Conservation (phyloP, 176 grass and related monocot genomes). For the Rhynchospora pubera region DNA sequence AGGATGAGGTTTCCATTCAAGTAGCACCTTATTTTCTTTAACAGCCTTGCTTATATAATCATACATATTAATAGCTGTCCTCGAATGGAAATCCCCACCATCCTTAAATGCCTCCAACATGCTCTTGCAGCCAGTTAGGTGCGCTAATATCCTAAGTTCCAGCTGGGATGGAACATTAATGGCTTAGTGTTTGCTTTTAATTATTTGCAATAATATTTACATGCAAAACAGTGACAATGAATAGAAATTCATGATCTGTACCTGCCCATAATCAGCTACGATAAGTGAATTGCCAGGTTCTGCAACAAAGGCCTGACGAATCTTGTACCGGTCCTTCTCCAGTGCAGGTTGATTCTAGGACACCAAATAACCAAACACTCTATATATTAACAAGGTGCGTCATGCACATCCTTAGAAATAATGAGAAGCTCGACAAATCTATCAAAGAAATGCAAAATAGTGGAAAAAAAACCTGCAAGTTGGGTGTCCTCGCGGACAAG, state of each 20-base stretch:
- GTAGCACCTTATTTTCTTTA: conserved; percentile 69
- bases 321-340: conserved; percentile 95
- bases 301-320: conserved; percentile 91
- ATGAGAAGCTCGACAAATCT: background rate
- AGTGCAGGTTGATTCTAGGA: conserved; percentile 89
- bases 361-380: conserved; percentile 15
- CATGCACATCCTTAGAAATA: background rate
- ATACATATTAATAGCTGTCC: conserved; percentile 97
- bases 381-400: conserved; percentile 20
- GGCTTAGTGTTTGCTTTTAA: conserved; percentile 3
- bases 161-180: conserved; percentile 35
- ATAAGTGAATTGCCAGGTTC: conserved; percentile 79
- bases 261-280: conserved; percentile 99
- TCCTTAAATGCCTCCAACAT: conserved; percentile 93
- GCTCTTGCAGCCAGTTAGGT: conserved; percentile 77
- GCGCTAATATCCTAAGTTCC: conserved; percentile 95
- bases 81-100: conserved; percentile 96
- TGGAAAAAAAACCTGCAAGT: conserved; percentile 62
- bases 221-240: conserved; percentile 3
- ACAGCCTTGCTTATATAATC: conserved; percentile 69
- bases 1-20: conserved; percentile 91
- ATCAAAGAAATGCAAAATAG: conserved; percentile 1
- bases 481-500: conserved; percentile 85
- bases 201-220: conserved; percentile 2
- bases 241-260: conserved; percentile 21